phyloP scores from a whole-genome alignment of 192 early-diverging fungal genomes.

The Physocladia obscura region DNA sequence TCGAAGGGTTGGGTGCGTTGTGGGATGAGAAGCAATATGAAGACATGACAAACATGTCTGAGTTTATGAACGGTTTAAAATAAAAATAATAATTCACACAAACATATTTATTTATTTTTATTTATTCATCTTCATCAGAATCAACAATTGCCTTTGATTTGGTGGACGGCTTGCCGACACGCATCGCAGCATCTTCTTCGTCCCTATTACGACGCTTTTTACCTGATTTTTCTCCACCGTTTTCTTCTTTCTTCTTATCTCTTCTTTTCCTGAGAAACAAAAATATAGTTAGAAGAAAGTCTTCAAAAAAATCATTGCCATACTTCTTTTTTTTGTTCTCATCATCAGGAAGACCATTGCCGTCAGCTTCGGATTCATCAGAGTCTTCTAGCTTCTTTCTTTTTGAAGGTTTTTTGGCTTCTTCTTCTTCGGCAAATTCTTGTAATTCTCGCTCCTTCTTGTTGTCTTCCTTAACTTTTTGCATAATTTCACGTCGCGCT shows the following conservation, averaged over 20 bases:
- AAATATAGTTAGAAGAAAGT: constrained; percentile 3
- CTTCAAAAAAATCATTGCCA: neutral
- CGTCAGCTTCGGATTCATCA: constrained; percentile 1
- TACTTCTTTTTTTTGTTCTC: constrained; percentile 12
- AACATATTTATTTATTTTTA: too few species aligned
- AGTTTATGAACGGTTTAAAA: constrained; percentile 15
- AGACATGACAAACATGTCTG: constrained; percentile 29
- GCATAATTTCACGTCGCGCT: constrained; percentile 35
- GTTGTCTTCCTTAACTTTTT: constrained; percentile 27
- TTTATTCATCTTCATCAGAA: constrained; percentile 28
- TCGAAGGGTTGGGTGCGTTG: constrained; percentile 77
- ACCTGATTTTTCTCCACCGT: neutral
- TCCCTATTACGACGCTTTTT: neutral
- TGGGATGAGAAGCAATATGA: constrained; percentile 83
- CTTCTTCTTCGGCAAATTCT: constrained; percentile 25
- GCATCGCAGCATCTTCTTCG: neutral
- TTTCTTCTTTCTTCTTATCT: constrained; percentile 18
- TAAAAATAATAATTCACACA: neutral
- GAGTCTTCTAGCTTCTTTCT: constrained; percentile 27
- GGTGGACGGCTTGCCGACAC: constrained; percentile 3
- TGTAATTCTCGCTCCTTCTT: neutral
- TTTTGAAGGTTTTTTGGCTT: constrained; percentile 18
- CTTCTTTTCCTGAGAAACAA: constrained; percentile 9
- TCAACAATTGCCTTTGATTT: constrained; percentile 19
- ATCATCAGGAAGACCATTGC: too few species aligned